A percentile compares a stretch with the other conserved stretches of the same genome.
Evolutionary conservation across 768 basidiomycete species (phyloP).

Genomic region (Boletus rex-veris): DNA sequence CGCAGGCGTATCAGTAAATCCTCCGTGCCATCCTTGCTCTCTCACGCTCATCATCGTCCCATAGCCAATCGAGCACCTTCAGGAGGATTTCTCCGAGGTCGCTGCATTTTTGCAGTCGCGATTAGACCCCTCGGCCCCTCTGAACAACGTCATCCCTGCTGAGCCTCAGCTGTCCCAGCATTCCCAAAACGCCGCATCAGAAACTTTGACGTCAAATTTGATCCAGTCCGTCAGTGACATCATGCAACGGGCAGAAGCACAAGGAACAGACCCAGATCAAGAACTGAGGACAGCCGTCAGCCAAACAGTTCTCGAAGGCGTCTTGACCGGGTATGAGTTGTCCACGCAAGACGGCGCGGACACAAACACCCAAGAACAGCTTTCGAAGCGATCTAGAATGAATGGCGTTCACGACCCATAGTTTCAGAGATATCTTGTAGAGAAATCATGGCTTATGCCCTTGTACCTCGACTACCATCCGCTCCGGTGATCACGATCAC

Average conservation of each 20-base stretch:
- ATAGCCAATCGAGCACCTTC: conserved; percentile 63
- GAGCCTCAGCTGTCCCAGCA: conserved; percentile 53
- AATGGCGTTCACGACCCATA: conserved; percentile 17
- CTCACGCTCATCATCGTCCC: conserved; percentile 5
- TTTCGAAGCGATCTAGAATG: conserved; percentile 25
- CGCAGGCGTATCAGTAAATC: conserved; percentile 73
- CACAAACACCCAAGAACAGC: conserved; percentile 7
- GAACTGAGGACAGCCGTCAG: conserved; percentile 59
- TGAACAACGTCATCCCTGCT: conserved; percentile 2
- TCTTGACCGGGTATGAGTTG: conserved; percentile 59
- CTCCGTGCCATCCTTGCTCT: conserved; percentile 6
- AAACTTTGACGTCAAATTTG: conserved; percentile 62
- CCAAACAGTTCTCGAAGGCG: conserved; percentile 62
- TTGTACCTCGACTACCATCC: conserved; percentile 18
- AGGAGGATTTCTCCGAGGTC: conserved; percentile 68
- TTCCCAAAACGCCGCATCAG: conserved; percentile 64
- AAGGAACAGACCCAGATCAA: conserved; percentile 65
- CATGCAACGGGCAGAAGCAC: conserved; percentile 52
- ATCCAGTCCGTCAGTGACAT: conserved; percentile 66
- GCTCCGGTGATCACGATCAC: conserved; percentile 36
- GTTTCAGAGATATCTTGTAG: too few relatives aligned
- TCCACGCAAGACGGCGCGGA: conserved; percentile 22
- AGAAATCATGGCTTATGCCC: neutral
- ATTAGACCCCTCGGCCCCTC: conserved; percentile 15
- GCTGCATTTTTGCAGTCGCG: conserved; percentile 55